These are phyloP conservation scores for Alnus glutinosa DNA, from an alignment of 306 rosid species.

Conservation along the genomic window DNA sequence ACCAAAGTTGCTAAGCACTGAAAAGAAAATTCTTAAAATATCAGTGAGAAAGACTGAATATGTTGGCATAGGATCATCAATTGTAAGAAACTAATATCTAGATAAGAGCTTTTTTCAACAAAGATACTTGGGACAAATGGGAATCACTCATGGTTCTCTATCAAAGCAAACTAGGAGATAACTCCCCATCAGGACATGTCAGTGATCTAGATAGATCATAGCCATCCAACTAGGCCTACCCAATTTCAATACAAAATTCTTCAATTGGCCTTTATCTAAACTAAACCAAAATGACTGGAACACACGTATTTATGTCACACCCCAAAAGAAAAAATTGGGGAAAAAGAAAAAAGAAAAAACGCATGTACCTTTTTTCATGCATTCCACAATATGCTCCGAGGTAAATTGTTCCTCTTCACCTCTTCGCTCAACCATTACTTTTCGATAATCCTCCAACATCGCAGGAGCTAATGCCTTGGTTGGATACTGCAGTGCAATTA, in stretches of 20 bases:
- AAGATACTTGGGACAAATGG: not conserved
- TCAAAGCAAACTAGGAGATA: not conserved
- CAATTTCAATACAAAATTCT: not conserved
- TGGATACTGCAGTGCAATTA: conserved; percentile 66
- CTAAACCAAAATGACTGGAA: not conserved
- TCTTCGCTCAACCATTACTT: conserved; percentile 88
- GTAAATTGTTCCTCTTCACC: conserved; percentile 78
- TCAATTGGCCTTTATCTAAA: conserved; percentile 6
- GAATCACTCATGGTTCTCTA: conserved; percentile 11
- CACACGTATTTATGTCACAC: not conserved
- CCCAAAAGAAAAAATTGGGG: not conserved
- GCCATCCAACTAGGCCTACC: conserved; percentile 6
- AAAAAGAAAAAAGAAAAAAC: not conserved
- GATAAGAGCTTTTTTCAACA: not conserved
- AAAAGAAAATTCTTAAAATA: not conserved
- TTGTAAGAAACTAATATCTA: not conserved
- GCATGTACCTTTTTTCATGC: conserved; percentile 80
- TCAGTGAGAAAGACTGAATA: not conserved
- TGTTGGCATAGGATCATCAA: not conserved
- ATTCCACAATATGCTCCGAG: conserved; percentile 61
- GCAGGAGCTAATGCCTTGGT: conserved; percentile 90
- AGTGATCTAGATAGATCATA: conserved; percentile 4
- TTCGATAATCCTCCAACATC: conserved; percentile 87
- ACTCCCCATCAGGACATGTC: not conserved
- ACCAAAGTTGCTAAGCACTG: not conserved